phyloP scores from a whole-genome alignment of 2,329 filamentous ascomycete genomes.

The Spiromastix sp. region DNA sequence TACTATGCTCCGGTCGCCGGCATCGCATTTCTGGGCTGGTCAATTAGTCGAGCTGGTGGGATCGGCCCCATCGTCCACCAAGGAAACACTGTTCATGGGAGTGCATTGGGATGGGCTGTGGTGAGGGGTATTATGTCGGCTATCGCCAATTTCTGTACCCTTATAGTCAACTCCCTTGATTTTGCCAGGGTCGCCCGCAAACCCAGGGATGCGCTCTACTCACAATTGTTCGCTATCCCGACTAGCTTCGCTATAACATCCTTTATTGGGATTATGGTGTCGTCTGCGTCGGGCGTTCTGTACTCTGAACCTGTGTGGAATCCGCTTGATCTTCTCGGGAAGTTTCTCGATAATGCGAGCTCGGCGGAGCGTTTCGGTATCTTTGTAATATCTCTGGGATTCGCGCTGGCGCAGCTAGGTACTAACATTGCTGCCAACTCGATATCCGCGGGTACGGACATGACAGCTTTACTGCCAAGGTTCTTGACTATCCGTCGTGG shows the following conservation, averaged over 20 bases:
- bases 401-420: conserved; percentile 69
- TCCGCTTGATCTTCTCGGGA: conserved; percentile 55
- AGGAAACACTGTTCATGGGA: conserved; percentile 52
- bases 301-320: conserved; percentile 63
- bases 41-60: conserved; percentile 68
- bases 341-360: conserved; percentile 58
- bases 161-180: conserved; percentile 72
- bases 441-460: conserved; percentile 70
- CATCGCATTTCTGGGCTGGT: conserved; percentile 79
- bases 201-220: conserved; percentile 66
- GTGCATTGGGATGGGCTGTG: conserved; percentile 66
- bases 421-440: conserved; percentile 85
- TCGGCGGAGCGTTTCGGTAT: conserved; percentile 62
- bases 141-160: conserved; percentile 81
- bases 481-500: conserved; percentile 79
- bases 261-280: conserved; percentile 75
- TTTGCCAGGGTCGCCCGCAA: conserved; percentile 74
- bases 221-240: conserved; percentile 67
- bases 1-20: conserved; percentile 75
- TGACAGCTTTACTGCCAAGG: conserved; percentile 69
- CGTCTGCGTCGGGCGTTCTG: conserved; percentile 55
- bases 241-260: conserved; percentile 66
- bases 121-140: conserved; percentile 79
- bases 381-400: conserved; percentile 60
- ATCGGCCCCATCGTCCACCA: conserved; percentile 74